Evolutionary conservation across 1,284 basidiomycete species (phyloP), one percentile per base, ranked within the genome.

Genomic region (Trametes pubescens): DNA sequence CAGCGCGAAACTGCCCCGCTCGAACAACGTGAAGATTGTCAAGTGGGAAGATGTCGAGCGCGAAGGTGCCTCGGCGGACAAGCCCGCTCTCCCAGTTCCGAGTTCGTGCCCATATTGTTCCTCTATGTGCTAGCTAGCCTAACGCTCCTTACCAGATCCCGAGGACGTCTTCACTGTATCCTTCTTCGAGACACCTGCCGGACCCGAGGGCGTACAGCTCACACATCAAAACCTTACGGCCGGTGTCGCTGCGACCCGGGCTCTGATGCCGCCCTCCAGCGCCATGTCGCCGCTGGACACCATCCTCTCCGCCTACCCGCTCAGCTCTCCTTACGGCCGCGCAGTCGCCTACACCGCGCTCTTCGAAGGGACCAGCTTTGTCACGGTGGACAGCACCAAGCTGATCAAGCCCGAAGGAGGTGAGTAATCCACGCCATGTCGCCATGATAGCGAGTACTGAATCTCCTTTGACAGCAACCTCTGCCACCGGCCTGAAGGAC

Each of bases 161-260:
- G 79, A 76, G 56, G 86, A 91, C 67, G 79, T 90, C 2, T 89
- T 89, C 71, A 88, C 88, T 4, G 82, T 92, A 6, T 83, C 87
- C 0, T 91, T 91, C 79, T 90, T 83, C 70, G 76, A 81, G 62
- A 79, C 81, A 1, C 71, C 81, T 29, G 76, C 81, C 18, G 87
- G 82, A 51, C 71, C 89, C 9, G 84, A 84, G 64, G 89, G 84
- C 34, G 84, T 84, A 8, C 87, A 88, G 62, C 77, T 94, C 47
- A 91, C 90, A 0, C 92, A 94, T 71, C 85, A 91, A 71, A 93
- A 92, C 66, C 74, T 93, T 61, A 93, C 91, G 2, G 90, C 92
- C 13, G 92, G 90, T 49, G 88, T 93, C n/a, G 84, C 90, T 2
- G 89, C 90, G 4, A 81, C 84, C 22, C 86, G 88, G 51, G 82